A percentile compares a stretch with the other conserved stretches of the same genome.
Conservation (phyloP, 768 basidiomycete genomes). For the Kwoniella heveanensis region DNA sequence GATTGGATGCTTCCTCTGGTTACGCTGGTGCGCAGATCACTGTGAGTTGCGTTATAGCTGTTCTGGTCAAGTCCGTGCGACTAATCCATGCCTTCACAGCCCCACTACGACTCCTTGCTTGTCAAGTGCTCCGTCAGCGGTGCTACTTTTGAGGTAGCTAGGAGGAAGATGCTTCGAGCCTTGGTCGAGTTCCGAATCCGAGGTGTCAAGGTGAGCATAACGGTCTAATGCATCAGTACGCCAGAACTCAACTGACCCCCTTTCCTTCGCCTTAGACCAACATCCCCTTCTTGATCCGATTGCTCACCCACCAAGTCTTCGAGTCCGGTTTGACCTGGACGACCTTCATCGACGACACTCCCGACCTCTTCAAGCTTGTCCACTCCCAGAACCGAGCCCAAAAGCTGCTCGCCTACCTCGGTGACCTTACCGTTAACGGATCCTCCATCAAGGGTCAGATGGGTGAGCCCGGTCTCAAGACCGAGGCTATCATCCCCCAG, state of each 20-base stretch:
- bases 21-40: constrained; percentile 99
- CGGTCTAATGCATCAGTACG: not conserved
- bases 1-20: constrained; percentile 93
- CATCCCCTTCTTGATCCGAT: constrained; percentile 98
- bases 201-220: constrained; percentile 75
- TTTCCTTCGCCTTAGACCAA: constrained; percentile 68
- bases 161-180: constrained; percentile 97
- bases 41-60: constrained; percentile 58
- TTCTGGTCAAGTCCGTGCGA: constrained; percentile 1
- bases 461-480: constrained; percentile 92
- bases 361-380: constrained; percentile 98
- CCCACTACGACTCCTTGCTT: constrained; percentile 95
- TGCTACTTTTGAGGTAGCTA: constrained; percentile 96
- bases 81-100: constrained; percentile 60
- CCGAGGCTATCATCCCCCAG: constrained; percentile 79
- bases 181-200: constrained; percentile 99
- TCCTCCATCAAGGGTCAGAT: constrained; percentile 95
- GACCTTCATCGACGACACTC: constrained; percentile 99
- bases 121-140: constrained; percentile 96
- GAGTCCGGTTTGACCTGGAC: constrained; percentile 98
- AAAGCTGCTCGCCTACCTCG: constrained; percentile 93
- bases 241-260: not conserved
- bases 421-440: constrained; percentile 96
- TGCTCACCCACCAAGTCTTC: constrained; percentile 94
- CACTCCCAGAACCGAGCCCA: constrained; percentile 97